phyloP scores from a whole-genome alignment of 768 basidiomycete genomes.

The Podaxis pistillaris region DNA sequence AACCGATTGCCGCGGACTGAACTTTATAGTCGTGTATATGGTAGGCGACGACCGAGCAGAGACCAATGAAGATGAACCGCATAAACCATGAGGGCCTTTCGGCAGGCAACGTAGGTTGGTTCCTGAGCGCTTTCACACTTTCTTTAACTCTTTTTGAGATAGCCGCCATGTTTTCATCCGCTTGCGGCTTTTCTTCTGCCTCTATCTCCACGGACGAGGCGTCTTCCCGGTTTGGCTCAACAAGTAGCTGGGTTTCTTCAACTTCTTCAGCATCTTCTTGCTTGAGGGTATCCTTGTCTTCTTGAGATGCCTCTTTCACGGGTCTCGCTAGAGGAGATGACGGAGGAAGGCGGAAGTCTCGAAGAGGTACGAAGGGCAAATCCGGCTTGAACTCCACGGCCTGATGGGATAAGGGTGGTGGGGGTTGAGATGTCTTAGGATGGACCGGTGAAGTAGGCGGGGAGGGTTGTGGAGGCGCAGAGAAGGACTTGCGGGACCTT shows the following conservation, averaged over 20 bases:
- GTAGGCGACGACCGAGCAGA: constrained; percentile 32
- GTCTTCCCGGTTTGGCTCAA: constrained; percentile 13
- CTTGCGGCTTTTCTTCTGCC: constrained; percentile 10
- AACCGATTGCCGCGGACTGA: constrained; percentile 72
- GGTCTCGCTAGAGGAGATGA: constrained; percentile 6
- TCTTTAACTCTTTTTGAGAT: constrained; percentile 39
- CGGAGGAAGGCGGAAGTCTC: constrained; percentile 1
- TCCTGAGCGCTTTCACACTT: constrained; percentile 23
- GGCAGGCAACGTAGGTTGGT: constrained; percentile 7
- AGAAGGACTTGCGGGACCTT: constrained; percentile 68
- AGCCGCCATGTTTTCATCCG: constrained; percentile 17
- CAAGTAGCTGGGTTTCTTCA: constrained; percentile 11
- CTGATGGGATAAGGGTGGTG: constrained; percentile 24
- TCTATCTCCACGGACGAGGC: constrained; percentile 1
- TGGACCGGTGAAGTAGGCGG: constrained; percentile 38
- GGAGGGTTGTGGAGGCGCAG: constrained; percentile 59
- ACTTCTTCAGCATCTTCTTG: constrained; percentile 9
- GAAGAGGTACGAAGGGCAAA: constrained; percentile 16
- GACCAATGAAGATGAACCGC: constrained; percentile 40
- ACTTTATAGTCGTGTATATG: constrained; percentile 52
- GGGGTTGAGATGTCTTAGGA: constrained; percentile 39
- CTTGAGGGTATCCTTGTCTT: constrained; percentile 16
- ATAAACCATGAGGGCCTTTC: constrained; percentile 25
- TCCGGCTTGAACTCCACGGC: constrained; percentile 19
- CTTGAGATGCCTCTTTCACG: constrained; percentile 3